phyloP scores from a whole-genome alignment of 1,139 yeast species.

The Blastobotrys serpentis region DNA sequence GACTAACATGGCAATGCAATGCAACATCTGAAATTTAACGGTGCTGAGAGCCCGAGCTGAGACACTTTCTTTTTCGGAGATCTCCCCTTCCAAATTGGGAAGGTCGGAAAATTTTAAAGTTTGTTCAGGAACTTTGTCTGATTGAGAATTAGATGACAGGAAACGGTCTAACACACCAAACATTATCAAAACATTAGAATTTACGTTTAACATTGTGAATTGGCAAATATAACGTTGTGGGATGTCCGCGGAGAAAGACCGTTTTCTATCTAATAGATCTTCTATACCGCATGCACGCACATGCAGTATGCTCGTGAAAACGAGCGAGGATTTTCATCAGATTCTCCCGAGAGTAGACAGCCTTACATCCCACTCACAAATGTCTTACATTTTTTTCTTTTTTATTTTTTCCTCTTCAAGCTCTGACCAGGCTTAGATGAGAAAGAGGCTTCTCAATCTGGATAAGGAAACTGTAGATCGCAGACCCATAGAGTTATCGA shows the following conservation, averaged over 20 bases:
- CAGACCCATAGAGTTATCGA: constrained; percentile 1
- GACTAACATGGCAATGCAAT: not conserved
- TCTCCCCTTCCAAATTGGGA: not conserved
- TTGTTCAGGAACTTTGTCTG: constrained; percentile 1
- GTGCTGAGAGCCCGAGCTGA: not conserved
- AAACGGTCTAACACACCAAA: not conserved
- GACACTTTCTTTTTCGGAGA: not conserved
- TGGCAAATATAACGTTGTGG: not conserved
- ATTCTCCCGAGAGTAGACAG: not conserved
- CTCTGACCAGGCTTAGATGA: not conserved
- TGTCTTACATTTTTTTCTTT: not conserved
- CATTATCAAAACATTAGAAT: not conserved
- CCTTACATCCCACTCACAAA: not conserved
- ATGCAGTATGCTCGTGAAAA: not conserved
- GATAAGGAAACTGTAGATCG: not conserved
- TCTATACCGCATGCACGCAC: not conserved
- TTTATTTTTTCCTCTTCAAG: not conserved
- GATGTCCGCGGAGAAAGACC: no score
- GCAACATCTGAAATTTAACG: not conserved
- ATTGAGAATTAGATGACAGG: not conserved
- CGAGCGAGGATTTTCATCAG: not conserved
- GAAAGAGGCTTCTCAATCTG: not conserved
- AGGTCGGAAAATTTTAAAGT: not conserved
- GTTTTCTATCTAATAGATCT: not conserved
- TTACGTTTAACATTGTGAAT: not conserved